These are phyloP conservation scores for Asterophora parasitica DNA, from an alignment of 768 basidiomycete genomes.

Conservation along the genomic window DNA sequence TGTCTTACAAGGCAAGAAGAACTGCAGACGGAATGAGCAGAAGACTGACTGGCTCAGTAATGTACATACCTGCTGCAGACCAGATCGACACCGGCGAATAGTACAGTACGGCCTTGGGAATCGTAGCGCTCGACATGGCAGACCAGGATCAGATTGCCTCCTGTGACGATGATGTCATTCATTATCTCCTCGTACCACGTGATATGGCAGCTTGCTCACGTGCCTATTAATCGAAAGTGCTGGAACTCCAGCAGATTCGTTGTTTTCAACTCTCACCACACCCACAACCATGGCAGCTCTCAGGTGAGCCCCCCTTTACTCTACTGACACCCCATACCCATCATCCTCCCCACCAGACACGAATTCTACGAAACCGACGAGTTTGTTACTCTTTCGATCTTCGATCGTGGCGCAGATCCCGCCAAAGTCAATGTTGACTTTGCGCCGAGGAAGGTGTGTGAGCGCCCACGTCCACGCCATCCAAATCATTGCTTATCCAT, in stretches of 20 bases:
- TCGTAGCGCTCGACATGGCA: constrained; percentile 25
- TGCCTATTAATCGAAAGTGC: constrained; percentile 15
- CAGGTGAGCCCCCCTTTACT: constrained; percentile 3
- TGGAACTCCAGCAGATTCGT: constrained; percentile 5
- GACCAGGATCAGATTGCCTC: constrained; percentile 5
- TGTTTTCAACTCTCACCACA: neutral
- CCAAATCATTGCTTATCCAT: neutral
- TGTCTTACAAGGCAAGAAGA: constrained; percentile 51
- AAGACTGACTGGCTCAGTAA: too few species aligned
- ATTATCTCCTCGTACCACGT: neutral
- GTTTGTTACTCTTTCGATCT: constrained; percentile 64
- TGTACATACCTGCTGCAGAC: constrained; percentile 56
- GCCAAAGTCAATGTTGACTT: constrained; percentile 57
- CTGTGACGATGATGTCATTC: constrained; percentile 6
- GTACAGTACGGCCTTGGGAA: constrained; percentile 82
- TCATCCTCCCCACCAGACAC: constrained; percentile 43
- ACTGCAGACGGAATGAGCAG: constrained; percentile 26
- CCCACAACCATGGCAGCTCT: constrained; percentile 10
- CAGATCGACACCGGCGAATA: constrained; percentile 56
- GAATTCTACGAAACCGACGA: constrained; percentile 90
- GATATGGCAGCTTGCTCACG: constrained; percentile 1
- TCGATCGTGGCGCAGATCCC: constrained; percentile 73
- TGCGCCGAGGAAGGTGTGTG: constrained; percentile 55
- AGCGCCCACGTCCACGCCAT: neutral
- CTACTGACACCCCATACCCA: neutral